Evolutionary conservation across 2,329 filamentous ascomycete genomes (phyloP).

Genomic region (Pseudocercospora fijiensis): DNA sequence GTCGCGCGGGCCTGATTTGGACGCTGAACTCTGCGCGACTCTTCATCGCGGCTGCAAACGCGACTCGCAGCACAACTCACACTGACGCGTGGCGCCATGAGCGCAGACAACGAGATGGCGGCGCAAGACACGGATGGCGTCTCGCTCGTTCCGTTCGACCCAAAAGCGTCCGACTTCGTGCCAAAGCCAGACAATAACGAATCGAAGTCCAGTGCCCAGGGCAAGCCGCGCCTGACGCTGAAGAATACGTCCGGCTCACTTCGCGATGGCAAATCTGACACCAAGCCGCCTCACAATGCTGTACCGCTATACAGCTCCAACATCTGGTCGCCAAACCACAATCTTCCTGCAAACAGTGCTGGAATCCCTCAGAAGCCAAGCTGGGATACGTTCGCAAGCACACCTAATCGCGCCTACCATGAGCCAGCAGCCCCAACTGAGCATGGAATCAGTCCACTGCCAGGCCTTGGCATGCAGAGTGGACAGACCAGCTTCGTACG

Average conservation of each 20-base stretch:
- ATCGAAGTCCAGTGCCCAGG: background rate
- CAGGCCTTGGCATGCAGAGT: slow-evolving; percentile 1
- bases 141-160: slow-evolving; percentile 7
- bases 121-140: background rate
- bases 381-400: slow-evolving; percentile 16
- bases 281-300: slow-evolving; percentile 9
- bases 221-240: slow-evolving; percentile 2
- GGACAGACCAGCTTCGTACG: slow-evolving; percentile 2
- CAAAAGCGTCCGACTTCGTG: slow-evolving; percentile 10
- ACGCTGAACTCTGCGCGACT: background rate
- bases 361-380: slow-evolving; percentile 18
- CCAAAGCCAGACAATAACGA: slow-evolving; percentile 2
- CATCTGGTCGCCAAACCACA: slow-evolving; percentile 19
- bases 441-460: slow-evolving; percentile 5
- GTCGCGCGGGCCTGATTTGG: background rate
- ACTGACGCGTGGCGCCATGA: background rate
- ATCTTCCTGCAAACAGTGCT: slow-evolving; percentile 13
- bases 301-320: slow-evolving; percentile 15
- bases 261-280: background rate
- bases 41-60: background rate
- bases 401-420: background rate
- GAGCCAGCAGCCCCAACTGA: background rate
- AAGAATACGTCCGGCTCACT: background rate
- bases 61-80: background rate
- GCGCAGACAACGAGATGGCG: background rate